These are phyloP conservation scores for Penicillium pulvis DNA, from an alignment of 495 filamentous ascomycete genomes.

Conservation along the genomic window DNA sequence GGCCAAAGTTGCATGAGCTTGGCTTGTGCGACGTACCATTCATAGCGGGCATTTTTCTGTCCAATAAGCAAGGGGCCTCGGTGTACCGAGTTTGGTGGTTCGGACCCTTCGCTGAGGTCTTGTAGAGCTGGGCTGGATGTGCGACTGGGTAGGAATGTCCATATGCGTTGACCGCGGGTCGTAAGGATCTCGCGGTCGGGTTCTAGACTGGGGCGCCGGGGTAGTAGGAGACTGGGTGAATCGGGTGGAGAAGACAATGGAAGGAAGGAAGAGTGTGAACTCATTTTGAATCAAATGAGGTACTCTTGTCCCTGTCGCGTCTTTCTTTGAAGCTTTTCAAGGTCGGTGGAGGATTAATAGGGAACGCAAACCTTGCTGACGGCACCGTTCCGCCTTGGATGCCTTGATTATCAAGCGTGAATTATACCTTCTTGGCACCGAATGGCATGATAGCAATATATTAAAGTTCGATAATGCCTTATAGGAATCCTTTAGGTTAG, in stretches of 20 bases:
- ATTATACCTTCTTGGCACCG: too few species aligned
- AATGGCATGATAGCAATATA: too few species aligned
- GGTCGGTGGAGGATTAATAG: background rate
- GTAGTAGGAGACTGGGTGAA: slow-evolving; percentile 21
- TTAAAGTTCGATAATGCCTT: too few species aligned
- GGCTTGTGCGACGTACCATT: slow-evolving; percentile 29
- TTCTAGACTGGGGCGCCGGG: slow-evolving; percentile 36
- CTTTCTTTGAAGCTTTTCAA: background rate
- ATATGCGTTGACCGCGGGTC: slow-evolving; percentile 39
- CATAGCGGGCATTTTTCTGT: slow-evolving; percentile 36
- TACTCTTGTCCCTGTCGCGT: background rate
- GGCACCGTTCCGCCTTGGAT: background rate
- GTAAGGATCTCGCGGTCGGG: slow-evolving; percentile 39
- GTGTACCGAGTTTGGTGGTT: slow-evolving; percentile 17
- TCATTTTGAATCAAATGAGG: background rate
- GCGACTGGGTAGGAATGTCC: slow-evolving; percentile 33
- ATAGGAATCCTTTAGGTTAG: too few species aligned
- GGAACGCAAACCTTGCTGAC: background rate
- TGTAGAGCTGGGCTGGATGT: slow-evolving; percentile 26
- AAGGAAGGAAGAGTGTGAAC: slow-evolving; percentile 10
- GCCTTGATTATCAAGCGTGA: too few species aligned
- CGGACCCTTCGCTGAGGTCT: slow-evolving; percentile 22
- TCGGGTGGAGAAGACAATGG: slow-evolving; percentile 22
- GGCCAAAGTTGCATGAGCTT: background rate
- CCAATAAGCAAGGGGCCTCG: slow-evolving; percentile 38